Evolutionary conservation across 2,329 filamentous ascomycete species (phyloP), one percentile per base, ranked within the genome.

Genomic region (Trichocomaceae sp.): DNA sequence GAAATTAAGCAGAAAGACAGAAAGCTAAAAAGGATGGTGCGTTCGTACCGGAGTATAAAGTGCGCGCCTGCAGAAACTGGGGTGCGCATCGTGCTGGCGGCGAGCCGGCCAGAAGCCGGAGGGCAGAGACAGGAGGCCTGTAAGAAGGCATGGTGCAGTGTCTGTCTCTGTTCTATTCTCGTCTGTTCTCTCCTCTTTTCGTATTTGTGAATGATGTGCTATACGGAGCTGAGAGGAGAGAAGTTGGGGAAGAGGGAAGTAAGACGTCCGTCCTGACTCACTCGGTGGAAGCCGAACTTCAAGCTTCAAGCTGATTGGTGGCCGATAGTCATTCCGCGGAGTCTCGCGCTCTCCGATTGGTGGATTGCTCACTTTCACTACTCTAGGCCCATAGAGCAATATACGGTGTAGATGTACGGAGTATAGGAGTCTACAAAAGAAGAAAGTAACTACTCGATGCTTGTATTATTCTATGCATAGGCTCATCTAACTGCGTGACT

Each of bases 301-400:
- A 26, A 26, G 8, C 39, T 17, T n/a, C n/a, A n/a, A n/a, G n/a
- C 39, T 42, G 39, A 45, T 51, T 52, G 44, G 50, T 41, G 20
- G 35, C 44, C 31, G 33, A 9, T 19, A 45, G 39, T 17, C 42
- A 31, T 47, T 47, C 51, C 51, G 51, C 44, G 51, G 51, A 47
- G 33, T 3, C 47, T 33, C 10, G 33, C 10, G 12, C 33, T 53
- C 51, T 53, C 51, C 51, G 44, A 47, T 53, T 53, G 51, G 51
- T 20, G 20, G 31, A 9, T 46, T 23, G n/a, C n/a, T n/a, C n/a
- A n/a, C n/a, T n/a, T n/a, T n/a, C n/a, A n/a, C n/a, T n/a, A n/a
- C n/a, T n/a, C n/a, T n/a, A n/a, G n/a, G n/a, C n/a, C n/a, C n/a
- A n/a, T n/a, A n/a, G n/a, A n/a, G n/a, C n/a, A n/a, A n/a, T n/a